Evolutionary conservation across 805 yeast species (phyloP), one percentile per base, ranked within the genome.

Genomic region (Brettanomyces bruxellensis): DNA sequence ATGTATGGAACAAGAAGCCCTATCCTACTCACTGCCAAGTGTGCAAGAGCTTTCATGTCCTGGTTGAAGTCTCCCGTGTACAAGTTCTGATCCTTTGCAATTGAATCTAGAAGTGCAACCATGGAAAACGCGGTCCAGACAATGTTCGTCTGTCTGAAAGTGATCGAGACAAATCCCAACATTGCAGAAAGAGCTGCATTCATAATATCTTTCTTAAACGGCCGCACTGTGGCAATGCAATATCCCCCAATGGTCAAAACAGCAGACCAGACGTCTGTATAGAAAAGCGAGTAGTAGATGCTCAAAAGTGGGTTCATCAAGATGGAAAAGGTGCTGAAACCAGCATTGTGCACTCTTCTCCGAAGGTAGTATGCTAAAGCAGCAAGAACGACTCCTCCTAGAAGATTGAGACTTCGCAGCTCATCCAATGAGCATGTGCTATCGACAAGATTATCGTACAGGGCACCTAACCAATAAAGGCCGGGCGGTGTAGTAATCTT

Each of bases 401-500:
- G 23, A 11, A 83, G 63, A 56, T 91, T 91, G 22, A 85, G 61
- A 14, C 70, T 53, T 50, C 95, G 64, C 45, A 82, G 60, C 8
- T 70, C 66, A 1, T 67, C 53, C 22, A 75, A 50, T 3, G 63
- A 61, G 49, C 70, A 66, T 1, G 59, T 65, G 23, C 50, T 39
- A 4, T 47, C 52, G 2, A 55, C 44, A 3, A 71, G 43, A 34
- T 64, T 64, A 7, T 67, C 41, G 50, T 71, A 75, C 3, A 53
- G 50, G 32, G 64, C 63, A 4, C 77, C 78, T 8, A 77, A 51
- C 5, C 62, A 47, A 59, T 93, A 91, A 14, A 91, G 67, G 0
- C 98, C 99, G 1, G 98, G 98, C 1, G 99, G 99, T 0, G 99
- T 93, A 2, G 99, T 91, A 59, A 93, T 88, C 59, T 91, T 90